phyloP scores from a whole-genome alignment of 73 alveolate species.

The Stentor roeselii region DNA sequence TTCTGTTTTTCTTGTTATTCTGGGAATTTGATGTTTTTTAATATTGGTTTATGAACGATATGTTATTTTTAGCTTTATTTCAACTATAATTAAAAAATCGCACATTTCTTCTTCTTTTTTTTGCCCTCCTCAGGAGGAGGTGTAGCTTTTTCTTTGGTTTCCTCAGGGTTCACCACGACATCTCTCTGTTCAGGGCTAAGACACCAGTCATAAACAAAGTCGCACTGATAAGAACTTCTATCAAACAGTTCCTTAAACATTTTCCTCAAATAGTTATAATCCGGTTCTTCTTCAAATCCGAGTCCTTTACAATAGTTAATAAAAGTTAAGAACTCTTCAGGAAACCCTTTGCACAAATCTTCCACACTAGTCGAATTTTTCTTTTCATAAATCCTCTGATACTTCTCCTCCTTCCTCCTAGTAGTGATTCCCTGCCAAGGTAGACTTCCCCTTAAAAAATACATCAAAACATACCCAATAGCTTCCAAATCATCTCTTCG shows the following conservation, averaged over 20 bases:
- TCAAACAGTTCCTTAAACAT: constrained; percentile 49
- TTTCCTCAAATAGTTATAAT: constrained; percentile 58
- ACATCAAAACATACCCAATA: no score
- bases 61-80: no score
- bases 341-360: constrained; percentile 67
- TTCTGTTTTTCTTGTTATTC: no score
- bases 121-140: no score
- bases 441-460: constrained; percentile 43
- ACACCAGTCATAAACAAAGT: constrained; percentile 72
- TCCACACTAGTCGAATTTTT: constrained; percentile 66
- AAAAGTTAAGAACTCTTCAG: constrained; percentile 60
- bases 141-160: no score
- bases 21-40: no score
- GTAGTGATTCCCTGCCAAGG: constrained; percentile 92
- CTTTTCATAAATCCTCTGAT: constrained; percentile 64
- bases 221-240: constrained; percentile 40
- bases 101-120: no score
- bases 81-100: no score
- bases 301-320: constrained; percentile 65
- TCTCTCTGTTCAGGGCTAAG: no score
- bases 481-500: constrained; percentile 80
- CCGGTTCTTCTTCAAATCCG: constrained; percentile 77
- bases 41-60: no score
- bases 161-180: no score
- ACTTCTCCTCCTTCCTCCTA: constrained; percentile 74